These are phyloP conservation scores for Ophiostoma perfectum DNA, from an alignment of 2,329 filamentous ascomycete species.

Conservation along the genomic window DNA sequence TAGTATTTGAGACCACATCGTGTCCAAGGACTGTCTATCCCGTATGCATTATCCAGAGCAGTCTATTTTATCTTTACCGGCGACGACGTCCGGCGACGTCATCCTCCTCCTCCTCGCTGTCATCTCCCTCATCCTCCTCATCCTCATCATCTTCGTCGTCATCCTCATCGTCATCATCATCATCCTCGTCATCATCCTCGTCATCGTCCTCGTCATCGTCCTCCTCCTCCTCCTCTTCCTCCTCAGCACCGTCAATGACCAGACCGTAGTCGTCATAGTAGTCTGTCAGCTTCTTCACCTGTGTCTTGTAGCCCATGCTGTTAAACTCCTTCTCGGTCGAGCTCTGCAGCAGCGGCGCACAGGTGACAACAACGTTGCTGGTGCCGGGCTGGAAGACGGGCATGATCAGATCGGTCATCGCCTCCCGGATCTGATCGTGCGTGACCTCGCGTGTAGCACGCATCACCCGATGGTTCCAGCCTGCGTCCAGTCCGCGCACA, in stretches of 20 bases:
- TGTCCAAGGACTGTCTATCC: not conserved
- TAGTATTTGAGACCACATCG: not conserved
- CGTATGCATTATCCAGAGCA: too few species aligned
- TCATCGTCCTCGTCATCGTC: conserved; percentile 56
- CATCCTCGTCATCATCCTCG: conserved; percentile 50
- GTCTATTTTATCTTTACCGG: not conserved
- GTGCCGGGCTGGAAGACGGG: conserved; percentile 74
- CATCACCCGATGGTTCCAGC: conserved; percentile 73
- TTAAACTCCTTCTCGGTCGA: conserved; percentile 69
- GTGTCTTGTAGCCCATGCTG: conserved; percentile 69
- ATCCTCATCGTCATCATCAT: conserved; percentile 46
- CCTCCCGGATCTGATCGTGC: conserved; percentile 68
- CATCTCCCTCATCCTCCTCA: not conserved
- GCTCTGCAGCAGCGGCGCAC: conserved; percentile 77
- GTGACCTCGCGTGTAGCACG: conserved; percentile 72
- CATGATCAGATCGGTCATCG: conserved; percentile 68
- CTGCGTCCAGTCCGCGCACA: conserved; percentile 66
- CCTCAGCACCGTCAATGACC: conserved; percentile 55
- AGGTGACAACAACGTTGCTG: conserved; percentile 83
- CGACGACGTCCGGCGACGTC: not conserved
- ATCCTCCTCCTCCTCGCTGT: not conserved
- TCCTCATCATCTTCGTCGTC: conserved; percentile 29
- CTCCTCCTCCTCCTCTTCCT: conserved; percentile 56
- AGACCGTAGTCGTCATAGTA: conserved; percentile 91
- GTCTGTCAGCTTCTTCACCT: conserved; percentile 65